Conservation (phyloP, 2,329 filamentous ascomycete species). For the Scedosporium minutisporum region DNA sequence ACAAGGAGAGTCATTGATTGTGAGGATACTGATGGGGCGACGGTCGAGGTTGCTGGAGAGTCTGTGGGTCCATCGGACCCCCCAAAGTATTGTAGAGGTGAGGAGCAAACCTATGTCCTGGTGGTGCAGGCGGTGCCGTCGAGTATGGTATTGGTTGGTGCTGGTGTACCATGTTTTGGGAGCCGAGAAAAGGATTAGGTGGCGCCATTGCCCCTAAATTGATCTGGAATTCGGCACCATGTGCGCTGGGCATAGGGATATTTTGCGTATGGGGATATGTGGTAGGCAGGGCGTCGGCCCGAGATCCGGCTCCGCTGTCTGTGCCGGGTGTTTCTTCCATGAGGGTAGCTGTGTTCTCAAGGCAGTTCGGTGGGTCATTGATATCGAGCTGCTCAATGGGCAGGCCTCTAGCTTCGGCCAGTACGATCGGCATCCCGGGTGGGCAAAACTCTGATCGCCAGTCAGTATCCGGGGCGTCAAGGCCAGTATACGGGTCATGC, state of each 20-base stretch:
- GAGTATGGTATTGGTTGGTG: background rate
- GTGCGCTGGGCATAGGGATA: background rate
- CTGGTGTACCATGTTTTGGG: background rate
- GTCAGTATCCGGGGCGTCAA: conserved; percentile 5
- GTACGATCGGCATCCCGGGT: conserved; percentile 10
- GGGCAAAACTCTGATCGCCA: conserved; percentile 10
- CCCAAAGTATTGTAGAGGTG: background rate
- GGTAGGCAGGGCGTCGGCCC: background rate
- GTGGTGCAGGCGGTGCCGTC: background rate
- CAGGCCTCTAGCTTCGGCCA: conserved; percentile 13
- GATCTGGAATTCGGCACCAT: background rate
- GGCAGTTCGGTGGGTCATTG: background rate
- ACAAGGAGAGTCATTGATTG: background rate
- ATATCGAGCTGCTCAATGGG: conserved; percentile 5
- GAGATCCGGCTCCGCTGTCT: background rate
- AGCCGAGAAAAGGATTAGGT: background rate
- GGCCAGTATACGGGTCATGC: conserved; percentile 2
- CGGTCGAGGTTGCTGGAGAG: background rate
- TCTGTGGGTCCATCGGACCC: background rate
- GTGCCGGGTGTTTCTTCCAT: background rate
- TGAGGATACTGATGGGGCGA: background rate
- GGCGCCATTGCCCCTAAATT: background rate
- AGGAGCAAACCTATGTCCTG: background rate
- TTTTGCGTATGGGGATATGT: background rate
- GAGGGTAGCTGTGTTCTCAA: background rate